These are phyloP conservation scores for Cystofilobasidium macerans DNA, from an alignment of 768 basidiomycete species.

Conservation along the genomic window DNA sequence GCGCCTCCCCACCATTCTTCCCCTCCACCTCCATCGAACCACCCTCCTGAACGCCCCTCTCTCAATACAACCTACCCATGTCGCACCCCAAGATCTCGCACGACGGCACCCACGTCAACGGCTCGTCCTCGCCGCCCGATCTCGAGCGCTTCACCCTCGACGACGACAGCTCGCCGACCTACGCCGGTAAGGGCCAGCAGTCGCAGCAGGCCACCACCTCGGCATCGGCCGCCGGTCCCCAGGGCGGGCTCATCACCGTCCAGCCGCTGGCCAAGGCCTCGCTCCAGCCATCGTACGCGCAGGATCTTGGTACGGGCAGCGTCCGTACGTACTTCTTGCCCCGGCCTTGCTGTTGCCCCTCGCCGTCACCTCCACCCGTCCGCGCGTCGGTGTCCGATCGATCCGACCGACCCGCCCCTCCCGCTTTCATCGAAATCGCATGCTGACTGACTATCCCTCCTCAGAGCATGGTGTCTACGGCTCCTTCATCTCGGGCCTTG, in stretches of 20 bases:
- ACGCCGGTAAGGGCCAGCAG: neutral
- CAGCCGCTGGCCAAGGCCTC: conserved; percentile 55
- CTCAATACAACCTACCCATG: too few relatives aligned
- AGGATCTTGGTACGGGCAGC: conserved; percentile 61
- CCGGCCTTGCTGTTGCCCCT: neutral
- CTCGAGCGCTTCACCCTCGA: neutral
- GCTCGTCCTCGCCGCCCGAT: neutral
- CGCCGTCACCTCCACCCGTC: neutral
- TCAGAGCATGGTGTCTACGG: conserved; percentile 69
- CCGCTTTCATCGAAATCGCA: neutral
- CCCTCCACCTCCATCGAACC: too few relatives aligned
- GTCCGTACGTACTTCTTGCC: conserved; percentile 42
- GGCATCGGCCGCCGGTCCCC: neutral
- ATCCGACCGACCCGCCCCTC: neutral
- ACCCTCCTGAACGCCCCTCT: too few relatives aligned
- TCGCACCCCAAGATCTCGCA: too few relatives aligned
- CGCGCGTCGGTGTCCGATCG: neutral
- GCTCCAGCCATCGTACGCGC: conserved; percentile 75
- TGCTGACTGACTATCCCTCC: too few relatives aligned
- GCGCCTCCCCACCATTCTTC: too few relatives aligned
- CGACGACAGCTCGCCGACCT: neutral
- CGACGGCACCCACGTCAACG: conserved; percentile 2
- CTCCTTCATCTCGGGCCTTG: conserved; percentile 55
- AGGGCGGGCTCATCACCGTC: conserved; percentile 59
- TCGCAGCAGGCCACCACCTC: neutral